A percentile compares a stretch with the other conserved stretches of the same genome.
phyloP scores from a whole-genome alignment of 495 filamentous ascomycete species.

The Chaetomium tenue region DNA sequence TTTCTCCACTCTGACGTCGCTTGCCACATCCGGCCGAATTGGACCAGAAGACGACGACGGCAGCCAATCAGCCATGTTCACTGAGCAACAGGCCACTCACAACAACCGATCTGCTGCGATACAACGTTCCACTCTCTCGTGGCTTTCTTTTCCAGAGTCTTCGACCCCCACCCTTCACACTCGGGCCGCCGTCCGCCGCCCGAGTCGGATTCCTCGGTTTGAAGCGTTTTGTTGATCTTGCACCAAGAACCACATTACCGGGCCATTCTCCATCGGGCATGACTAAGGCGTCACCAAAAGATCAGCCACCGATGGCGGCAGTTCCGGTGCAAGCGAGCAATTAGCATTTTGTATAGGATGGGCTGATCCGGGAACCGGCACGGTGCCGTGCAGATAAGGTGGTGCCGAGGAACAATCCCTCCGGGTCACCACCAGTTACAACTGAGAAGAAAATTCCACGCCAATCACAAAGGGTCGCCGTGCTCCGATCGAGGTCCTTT shows the following conservation, averaged over 20 bases:
- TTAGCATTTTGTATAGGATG: too few species aligned
- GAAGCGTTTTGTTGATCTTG: background rate
- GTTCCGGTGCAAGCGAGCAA: too few species aligned
- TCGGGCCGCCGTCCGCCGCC: background rate
- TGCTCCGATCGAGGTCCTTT: background rate
- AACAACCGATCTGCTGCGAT: background rate
- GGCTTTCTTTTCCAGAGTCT: constrained; percentile 1
- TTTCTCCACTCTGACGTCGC: constrained; percentile 24
- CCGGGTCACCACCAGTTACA: background rate
- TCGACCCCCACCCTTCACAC: constrained; percentile 1
- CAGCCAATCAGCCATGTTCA: constrained; percentile 12
- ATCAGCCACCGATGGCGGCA: background rate
- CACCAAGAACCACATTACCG: background rate
- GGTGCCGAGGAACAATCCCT: too few species aligned
- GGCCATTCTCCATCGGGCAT: constrained; percentile 1
- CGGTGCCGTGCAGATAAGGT: too few species aligned
- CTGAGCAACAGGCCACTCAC: constrained; percentile 6
- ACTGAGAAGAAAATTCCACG: background rate
- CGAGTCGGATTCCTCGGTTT: background rate
- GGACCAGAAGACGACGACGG: background rate
- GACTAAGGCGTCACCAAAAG: background rate
- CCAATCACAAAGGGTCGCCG: background rate
- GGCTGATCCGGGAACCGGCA: too few species aligned
- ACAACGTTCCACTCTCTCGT: constrained; percentile 15
- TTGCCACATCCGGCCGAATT: constrained; percentile 23